Conservation (phyloP, 768 basidiomycete species). For the Tulasnella sp. region DNA sequence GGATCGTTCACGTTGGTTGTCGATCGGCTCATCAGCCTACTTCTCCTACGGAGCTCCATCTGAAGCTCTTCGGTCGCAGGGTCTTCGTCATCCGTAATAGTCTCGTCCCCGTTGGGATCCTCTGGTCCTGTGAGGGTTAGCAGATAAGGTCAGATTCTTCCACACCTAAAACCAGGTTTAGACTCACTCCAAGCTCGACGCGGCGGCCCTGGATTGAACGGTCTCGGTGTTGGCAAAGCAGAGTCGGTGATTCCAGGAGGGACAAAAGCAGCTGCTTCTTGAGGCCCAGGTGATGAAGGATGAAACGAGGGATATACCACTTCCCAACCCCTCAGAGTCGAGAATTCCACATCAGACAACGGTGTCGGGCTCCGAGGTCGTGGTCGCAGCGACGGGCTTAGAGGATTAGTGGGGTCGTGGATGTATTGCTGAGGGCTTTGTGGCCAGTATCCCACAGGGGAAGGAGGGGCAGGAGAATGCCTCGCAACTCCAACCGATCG, state of each 20-base stretch:
- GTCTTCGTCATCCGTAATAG: background rate
- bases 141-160: background rate
- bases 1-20: conserved; percentile 4
- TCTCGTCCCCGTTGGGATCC: background rate
- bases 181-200: background rate
- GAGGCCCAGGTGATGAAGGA: background rate
- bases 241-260: background rate
- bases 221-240: background rate
- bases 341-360: background rate
- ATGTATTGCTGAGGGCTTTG: too few relatives aligned
- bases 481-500: background rate
- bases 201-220: background rate
- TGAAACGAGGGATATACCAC: background rate
- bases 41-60: background rate
- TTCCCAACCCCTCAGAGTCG: background rate
- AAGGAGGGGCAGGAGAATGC: background rate
- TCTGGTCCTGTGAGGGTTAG: background rate
- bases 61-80: background rate
- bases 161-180: background rate
- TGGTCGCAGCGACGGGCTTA: too few relatives aligned
- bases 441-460: too few relatives aligned
- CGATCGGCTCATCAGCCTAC: background rate
- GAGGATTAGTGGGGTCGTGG: background rate
- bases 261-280: background rate
- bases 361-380: background rate